Evolutionary conservation across 345 rosid genomes (phyloP).

Genomic region (Murraya paniculata): DNA sequence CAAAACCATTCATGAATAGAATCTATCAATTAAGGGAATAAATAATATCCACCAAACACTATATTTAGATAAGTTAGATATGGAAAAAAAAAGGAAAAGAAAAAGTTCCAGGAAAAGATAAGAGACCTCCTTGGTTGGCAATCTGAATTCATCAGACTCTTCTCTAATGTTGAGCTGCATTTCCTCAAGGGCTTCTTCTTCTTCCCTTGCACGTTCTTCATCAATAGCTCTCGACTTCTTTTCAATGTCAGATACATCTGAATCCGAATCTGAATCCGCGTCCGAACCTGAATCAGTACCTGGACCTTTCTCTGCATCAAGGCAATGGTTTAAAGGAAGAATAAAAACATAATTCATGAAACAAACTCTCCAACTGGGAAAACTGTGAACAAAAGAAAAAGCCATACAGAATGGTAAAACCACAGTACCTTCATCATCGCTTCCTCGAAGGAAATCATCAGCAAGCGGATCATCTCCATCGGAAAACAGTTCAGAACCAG

Average conservation of each 20-base stretch:
- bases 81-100: background rate
- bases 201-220: slow-evolving; percentile 30
- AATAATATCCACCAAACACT: background rate
- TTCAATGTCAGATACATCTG: slow-evolving; percentile 60
- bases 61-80: background rate
- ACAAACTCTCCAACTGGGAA: background rate
- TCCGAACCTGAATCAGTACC: slow-evolving; percentile 27
- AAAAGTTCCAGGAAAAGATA: slow-evolving; percentile 1
- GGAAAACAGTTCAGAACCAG: slow-evolving; percentile 48
- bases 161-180: slow-evolving; percentile 46
- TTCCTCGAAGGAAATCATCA: slow-evolving; percentile 56
- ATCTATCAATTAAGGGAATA: background rate
- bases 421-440: slow-evolving; percentile 44
- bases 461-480: slow-evolving; percentile 59
- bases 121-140: slow-evolving; percentile 80
- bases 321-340: background rate
- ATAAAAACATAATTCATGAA: background rate
- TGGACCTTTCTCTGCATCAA: slow-evolving; percentile 30
- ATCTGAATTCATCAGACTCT: slow-evolving; percentile 72
- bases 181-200: slow-evolving; percentile 61
- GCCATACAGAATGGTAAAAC: background rate
- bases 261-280: slow-evolving; percentile 43
- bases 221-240: slow-evolving; percentile 52
- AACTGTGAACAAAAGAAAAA: background rate
- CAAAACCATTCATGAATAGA: background rate